Evolutionary conservation across 805 yeast species (phyloP).

Genomic region (Wickerhamiella spandovensis): DNA sequence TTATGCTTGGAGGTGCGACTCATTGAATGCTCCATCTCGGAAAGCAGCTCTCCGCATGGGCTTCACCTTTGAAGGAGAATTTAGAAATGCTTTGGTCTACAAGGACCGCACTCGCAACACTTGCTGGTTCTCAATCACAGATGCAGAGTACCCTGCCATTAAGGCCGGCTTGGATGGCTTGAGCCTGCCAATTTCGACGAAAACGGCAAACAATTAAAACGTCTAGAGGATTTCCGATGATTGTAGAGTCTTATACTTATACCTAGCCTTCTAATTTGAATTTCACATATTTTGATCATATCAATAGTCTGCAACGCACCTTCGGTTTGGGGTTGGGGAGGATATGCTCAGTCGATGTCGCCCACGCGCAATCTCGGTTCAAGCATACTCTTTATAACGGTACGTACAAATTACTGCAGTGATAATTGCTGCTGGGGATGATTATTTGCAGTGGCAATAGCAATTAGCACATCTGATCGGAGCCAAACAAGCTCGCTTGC

Average conservation of each 20-base stretch:
- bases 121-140: slow-evolving; percentile 23
- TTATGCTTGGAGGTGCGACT: slow-evolving; percentile 27
- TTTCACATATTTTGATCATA: no score
- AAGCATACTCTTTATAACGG: no score
- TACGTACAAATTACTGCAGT: no score
- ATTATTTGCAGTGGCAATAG: no score
- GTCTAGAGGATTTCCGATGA: background rate
- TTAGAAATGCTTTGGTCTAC: slow-evolving; percentile 21
- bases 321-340: no score
- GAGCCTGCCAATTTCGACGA: slow-evolving; percentile 17
- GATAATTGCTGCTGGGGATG: no score
- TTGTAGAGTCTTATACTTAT: no score
- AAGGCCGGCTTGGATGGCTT: slow-evolving; percentile 22
- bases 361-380: no score
- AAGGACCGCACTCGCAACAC: slow-evolving; percentile 25
- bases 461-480: background rate
- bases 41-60: slow-evolving; percentile 25
- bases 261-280: no score
- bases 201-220: slow-evolving; percentile 18
- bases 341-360: no score
- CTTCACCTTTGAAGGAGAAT: slow-evolving; percentile 23
- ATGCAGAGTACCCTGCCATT: slow-evolving; percentile 22
- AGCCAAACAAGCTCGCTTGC: background rate
- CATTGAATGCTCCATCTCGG: slow-evolving; percentile 21
- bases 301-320: no score